These are phyloP conservation scores for Pseudogymnoascus sp. DNA, from an alignment of 2,329 filamentous ascomycete species.

Conservation along the genomic window DNA sequence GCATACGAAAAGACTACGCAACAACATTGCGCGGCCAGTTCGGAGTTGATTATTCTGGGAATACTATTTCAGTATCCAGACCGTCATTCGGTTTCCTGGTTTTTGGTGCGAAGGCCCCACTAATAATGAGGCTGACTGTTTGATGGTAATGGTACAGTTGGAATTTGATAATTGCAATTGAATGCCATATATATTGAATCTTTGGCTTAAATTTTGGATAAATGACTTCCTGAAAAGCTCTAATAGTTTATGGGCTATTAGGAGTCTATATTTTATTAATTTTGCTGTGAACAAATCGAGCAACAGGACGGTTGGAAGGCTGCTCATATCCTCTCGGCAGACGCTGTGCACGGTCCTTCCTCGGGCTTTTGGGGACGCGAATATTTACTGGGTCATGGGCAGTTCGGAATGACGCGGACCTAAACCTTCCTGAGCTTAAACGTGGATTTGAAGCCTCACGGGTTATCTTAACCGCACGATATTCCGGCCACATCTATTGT, in stretches of 20 bases:
- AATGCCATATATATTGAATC: background rate
- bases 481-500: background rate
- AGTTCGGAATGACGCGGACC: background rate
- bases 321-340: background rate
- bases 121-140: conserved; percentile 4
- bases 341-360: background rate
- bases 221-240: background rate
- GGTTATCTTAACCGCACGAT: background rate
- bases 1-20: conserved; percentile 6
- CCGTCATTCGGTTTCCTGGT: background rate
- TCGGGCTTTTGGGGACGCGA: background rate
- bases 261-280: background rate
- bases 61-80: background rate
- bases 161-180: background rate
- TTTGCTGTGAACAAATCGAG: background rate
- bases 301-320: background rate
- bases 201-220: background rate
- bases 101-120: background rate
- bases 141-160: background rate
- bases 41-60: conserved; percentile 2
- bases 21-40: conserved; percentile 7
- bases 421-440: background rate
- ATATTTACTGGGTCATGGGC: background rate
- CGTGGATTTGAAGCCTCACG: background rate
- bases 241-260: background rate